Evolutionary conservation across 1,284 basidiomycete genomes (phyloP).

Genomic region (Ceratobasidium sp.): DNA sequence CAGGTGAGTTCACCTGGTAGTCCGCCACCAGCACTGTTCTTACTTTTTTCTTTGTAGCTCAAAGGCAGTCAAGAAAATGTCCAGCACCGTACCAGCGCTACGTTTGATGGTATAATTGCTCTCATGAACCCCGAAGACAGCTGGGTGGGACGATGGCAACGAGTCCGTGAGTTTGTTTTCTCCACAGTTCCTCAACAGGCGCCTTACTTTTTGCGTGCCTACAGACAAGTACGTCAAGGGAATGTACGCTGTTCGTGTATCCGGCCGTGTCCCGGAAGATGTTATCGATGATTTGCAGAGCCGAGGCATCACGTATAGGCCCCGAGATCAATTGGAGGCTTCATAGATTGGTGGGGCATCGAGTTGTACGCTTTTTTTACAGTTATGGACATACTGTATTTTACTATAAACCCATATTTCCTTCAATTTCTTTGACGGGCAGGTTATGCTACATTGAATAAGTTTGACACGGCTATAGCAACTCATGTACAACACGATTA

Average conservation of each 20-base stretch:
- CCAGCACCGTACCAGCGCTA: conserved; percentile 89
- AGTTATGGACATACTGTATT: conserved; percentile 15
- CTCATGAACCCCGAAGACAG: conserved; percentile 90
- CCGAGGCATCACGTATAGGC: conserved; percentile 83
- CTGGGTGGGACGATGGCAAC: conserved; percentile 96
- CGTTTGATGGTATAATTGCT: conserved; percentile 94
- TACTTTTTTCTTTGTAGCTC: conserved; percentile 72
- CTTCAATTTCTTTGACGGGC: background rate
- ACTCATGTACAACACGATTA: conserved; percentile 73
- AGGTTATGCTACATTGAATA: background rate
- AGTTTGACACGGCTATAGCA: conserved; percentile 59
- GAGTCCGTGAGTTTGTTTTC: conserved; percentile 74
- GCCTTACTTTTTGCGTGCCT: background rate
- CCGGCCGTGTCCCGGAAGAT: conserved; percentile 87
- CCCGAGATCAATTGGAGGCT: conserved; percentile 69
- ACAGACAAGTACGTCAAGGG: conserved; percentile 87
- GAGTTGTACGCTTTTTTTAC: background rate
- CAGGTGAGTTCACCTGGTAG: conserved; percentile 69
- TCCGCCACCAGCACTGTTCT: background rate
- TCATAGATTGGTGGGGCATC: conserved; percentile 23
- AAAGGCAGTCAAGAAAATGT: conserved; percentile 89
- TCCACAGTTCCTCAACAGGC: background rate
- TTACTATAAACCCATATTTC: conserved; percentile 9
- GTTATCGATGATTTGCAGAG: conserved; percentile 82
- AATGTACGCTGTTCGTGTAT: conserved; percentile 90